Evolutionary conservation across 2,329 filamentous ascomycete species (phyloP), one percentile per base, ranked within the genome.

Genomic region (Colletotrichum endophyticum): DNA sequence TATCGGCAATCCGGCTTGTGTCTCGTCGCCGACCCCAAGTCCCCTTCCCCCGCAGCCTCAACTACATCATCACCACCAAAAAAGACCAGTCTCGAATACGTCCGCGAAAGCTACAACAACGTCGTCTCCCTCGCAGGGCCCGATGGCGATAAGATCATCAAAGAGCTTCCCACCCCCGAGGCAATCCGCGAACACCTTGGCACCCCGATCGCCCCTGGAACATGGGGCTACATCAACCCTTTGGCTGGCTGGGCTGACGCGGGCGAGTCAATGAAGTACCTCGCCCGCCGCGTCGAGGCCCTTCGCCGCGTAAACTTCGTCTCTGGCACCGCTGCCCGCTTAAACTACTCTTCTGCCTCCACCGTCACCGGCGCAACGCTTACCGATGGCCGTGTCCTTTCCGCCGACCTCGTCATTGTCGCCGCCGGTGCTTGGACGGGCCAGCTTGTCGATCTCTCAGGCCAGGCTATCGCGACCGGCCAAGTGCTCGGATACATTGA

Each of bases 391-490:
- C 83, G 84, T 8, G 85, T 82, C 12, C 78, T 95, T 8, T 86
- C 85, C 6, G 95, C 94, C 3, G 94, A 95, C 75, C 88, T 98
- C 9, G 93, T 95, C 39, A 88, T 98, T 72, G 89, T 98, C 4
- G 96, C 96, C 0, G 93, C 96, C 0, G 96, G 96, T 19, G 96
- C 96, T 6, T 99, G 96, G 96, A 95, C 95, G 3, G 91, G 93
- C 4, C 89, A 91, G 2, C 89, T 98, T 27, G 86, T 98, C 72
- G 94, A 98, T 84, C 87, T 98, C 1, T 89, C 93, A 63, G 95
- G 95, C 30, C 91, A 94, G 61, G 93, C 93, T 53, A 91, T 94
- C 78, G 94, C 96, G 4, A 98, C 95, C 0, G 96, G 95, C 16
- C 96, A 99, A 81, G 91, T 92, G 1, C 83, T 99, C 30, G 94